Percentiles rank a stretch among this genome's conserved stretches.
These are phyloP conservation scores for Lathyrus sativus DNA, from an alignment of 306 rosid genomes.

Conservation along the genomic window DNA sequence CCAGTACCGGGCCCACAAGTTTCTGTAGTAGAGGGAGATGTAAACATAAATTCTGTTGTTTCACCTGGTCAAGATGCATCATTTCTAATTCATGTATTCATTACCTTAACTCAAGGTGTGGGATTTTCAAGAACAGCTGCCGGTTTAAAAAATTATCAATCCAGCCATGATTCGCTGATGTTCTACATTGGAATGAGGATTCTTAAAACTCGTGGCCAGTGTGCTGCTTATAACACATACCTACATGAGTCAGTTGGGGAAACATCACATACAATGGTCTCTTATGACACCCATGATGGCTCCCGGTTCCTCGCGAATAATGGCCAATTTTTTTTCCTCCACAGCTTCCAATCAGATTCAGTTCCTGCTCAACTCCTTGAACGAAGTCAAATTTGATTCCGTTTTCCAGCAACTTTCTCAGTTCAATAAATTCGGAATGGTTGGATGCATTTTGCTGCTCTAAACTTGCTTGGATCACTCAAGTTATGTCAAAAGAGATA, in stretches of 20 bases:
- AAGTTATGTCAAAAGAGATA: slow-evolving; percentile 50
- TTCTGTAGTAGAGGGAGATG: slow-evolving; percentile 62
- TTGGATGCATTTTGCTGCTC: slow-evolving; percentile 84
- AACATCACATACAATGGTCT: too few relatives aligned
- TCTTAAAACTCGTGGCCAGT: too few relatives aligned
- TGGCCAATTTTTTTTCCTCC: slow-evolving; percentile 54
- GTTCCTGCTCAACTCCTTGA: slow-evolving; percentile 71
- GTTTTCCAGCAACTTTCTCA: slow-evolving; percentile 71
- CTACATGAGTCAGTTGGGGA: too few relatives aligned
- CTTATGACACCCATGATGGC: too few relatives aligned
- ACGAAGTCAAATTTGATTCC: slow-evolving; percentile 72
- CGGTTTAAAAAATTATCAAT: too few relatives aligned
- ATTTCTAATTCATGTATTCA: too few relatives aligned
- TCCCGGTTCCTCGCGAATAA: slow-evolving; percentile 1
- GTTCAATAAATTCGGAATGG: slow-evolving; percentile 74
- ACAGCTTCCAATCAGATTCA: slow-evolving; percentile 78
- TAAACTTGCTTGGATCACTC: slow-evolving; percentile 79
- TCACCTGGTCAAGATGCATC: slow-evolving; percentile 51
- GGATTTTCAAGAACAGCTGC: too few relatives aligned
- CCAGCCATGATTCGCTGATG: too few relatives aligned
- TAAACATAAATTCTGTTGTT: slow-evolving; percentile 54
- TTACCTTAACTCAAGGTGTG: too few relatives aligned
- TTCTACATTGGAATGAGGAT: too few relatives aligned
- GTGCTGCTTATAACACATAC: too few relatives aligned
- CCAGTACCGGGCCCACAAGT: slow-evolving; percentile 58